Conservation (phyloP, 768 basidiomycete species). For the Crucibulum laeve region DNA sequence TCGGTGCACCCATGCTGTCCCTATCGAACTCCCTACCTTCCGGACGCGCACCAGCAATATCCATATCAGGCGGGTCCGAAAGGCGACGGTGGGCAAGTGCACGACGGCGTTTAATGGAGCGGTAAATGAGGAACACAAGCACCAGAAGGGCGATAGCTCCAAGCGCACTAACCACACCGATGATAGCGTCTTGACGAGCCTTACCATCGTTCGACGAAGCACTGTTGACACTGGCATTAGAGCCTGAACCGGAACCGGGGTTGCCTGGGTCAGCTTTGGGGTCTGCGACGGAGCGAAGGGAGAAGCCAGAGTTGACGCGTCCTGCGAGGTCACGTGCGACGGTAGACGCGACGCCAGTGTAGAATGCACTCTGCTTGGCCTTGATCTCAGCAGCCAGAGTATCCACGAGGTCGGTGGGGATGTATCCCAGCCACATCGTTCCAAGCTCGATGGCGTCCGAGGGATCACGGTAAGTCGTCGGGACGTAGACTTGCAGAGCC, state of each 20-base stretch:
- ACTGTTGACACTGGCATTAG: slow-evolving; percentile 16
- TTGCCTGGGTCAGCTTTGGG: slow-evolving; percentile 19
- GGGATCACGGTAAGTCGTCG: slow-evolving; percentile 45
- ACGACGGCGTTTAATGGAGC: slow-evolving; percentile 60
- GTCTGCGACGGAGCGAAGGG: slow-evolving; percentile 42
- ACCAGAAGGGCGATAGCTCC: slow-evolving; percentile 75
- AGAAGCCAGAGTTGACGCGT: slow-evolving; percentile 68
- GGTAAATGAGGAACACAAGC: slow-evolving; percentile 67
- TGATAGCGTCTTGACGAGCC: slow-evolving; percentile 78
- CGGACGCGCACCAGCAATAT: slow-evolving; percentile 40
- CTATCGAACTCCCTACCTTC: slow-evolving; percentile 75
- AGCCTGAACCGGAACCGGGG: slow-evolving; percentile 14
- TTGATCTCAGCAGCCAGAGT: slow-evolving; percentile 64
- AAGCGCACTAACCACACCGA: slow-evolving; percentile 83
- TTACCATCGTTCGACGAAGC: slow-evolving; percentile 31
- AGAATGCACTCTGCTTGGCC: slow-evolving; percentile 57
- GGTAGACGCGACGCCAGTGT: slow-evolving; percentile 40
- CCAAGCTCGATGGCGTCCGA: slow-evolving; percentile 45
- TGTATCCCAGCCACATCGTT: slow-evolving; percentile 71
- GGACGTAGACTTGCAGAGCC: slow-evolving; percentile 69
- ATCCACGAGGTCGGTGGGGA: slow-evolving; percentile 52
- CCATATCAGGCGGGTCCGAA: slow-evolving; percentile 43
- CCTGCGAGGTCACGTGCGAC: slow-evolving; percentile 55
- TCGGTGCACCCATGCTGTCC: slow-evolving; percentile 68
- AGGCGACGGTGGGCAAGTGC: slow-evolving; percentile 71